Evolutionary conservation across 345 rosid species (phyloP).

Genomic region (Ceriops decandra): DNA sequence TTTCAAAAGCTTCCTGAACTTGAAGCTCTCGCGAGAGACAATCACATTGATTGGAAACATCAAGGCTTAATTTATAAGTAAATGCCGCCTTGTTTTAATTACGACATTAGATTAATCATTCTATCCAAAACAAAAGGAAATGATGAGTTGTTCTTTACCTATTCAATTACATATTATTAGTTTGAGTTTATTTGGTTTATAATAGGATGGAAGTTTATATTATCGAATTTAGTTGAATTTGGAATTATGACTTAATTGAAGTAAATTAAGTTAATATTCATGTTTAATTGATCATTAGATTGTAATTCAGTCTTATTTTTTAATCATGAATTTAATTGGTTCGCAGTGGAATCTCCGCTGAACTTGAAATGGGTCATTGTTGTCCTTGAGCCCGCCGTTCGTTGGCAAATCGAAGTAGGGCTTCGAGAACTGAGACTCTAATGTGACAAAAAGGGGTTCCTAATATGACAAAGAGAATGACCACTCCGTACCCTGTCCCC

Average conservation of each 20-base stretch:
- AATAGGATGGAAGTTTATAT: not conserved
- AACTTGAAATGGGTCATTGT: not conserved
- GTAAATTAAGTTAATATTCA: not conserved
- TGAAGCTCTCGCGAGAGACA: not conserved
- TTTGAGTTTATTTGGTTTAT: not conserved
- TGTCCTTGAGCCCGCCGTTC: not conserved
- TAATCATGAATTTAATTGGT: not conserved
- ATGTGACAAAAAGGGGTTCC: not conserved
- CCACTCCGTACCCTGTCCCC: not conserved
- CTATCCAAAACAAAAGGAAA: too few species aligned
- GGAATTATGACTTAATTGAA: not conserved
- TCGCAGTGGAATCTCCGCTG: not conserved
- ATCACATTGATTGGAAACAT: not conserved
- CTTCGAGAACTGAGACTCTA: not conserved
- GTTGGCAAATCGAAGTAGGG: not conserved
- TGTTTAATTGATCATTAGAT: not conserved
- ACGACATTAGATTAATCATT: too few species aligned
- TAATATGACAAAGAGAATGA: not conserved
- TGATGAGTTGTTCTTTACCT: too few species aligned
- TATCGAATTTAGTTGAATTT: too few species aligned
- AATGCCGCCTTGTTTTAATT: too few species aligned
- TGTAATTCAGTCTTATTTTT: not conserved
- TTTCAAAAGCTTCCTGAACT: slow-evolving; percentile 10
- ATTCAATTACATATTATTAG: too few species aligned
- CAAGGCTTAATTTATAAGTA: not conserved